A percentile compares a stretch with the other conserved stretches of the same genome.
These are phyloP conservation scores for Hortaea werneckii DNA, from an alignment of 2,329 filamentous ascomycete species.

Conservation along the genomic window DNA sequence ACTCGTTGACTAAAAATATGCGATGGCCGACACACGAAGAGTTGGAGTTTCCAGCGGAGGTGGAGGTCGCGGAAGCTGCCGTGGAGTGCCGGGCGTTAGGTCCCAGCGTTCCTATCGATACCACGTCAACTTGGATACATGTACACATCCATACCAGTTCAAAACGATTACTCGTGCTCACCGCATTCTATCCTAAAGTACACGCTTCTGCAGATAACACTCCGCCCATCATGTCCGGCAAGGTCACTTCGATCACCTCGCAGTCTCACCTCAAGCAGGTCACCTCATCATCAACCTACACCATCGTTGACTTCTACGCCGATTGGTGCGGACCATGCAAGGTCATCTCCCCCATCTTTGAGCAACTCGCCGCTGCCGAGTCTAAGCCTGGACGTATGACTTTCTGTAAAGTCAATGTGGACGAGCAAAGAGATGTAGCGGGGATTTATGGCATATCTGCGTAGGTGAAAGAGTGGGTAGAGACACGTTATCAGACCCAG, in stretches of 20 bases:
- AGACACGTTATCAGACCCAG: background rate
- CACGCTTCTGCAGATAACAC: no score
- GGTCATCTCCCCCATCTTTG: conserved; percentile 42
- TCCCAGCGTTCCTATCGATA: no score
- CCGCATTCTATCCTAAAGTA: no score
- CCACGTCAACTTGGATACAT: no score
- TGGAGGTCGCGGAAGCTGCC: no score
- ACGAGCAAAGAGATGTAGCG: conserved; percentile 41
- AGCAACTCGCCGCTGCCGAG: conserved; percentile 42
- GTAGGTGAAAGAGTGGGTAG: conserved; percentile 8
- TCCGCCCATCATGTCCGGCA: conserved; percentile 11
- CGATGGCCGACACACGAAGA: no score
- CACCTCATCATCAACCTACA: conserved; percentile 22
- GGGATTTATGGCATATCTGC: conserved; percentile 41
- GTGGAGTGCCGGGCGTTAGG: no score
- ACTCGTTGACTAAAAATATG: no score
- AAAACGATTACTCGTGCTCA: no score
- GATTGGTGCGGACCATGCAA: conserved; percentile 49
- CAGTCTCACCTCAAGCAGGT: conserved; percentile 22
- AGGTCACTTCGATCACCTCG: conserved; percentile 21
- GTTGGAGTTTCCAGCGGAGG: no score
- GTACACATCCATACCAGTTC: no score
- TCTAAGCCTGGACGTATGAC: conserved; percentile 35
- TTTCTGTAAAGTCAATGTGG: conserved; percentile 48
- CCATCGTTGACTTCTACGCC: conserved; percentile 27